Conservation (phyloP, 2,329 filamentous ascomycete genomes). For the Falciphora oryzae region DNA sequence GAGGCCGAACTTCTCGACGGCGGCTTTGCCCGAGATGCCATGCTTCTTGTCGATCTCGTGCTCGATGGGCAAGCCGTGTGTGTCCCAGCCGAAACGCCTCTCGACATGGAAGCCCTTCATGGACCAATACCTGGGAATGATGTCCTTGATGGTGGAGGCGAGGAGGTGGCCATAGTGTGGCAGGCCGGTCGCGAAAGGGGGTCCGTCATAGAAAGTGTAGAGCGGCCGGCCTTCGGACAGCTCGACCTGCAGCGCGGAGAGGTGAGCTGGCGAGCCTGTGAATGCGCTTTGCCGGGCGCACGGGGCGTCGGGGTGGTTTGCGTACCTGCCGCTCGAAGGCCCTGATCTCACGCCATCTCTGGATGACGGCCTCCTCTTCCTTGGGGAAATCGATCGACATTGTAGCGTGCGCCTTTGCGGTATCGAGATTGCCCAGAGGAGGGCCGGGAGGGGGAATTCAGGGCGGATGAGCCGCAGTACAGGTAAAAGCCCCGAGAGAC, state of each 20-base stretch:
- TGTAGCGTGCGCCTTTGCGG: background rate
- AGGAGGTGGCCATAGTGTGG: conserved; percentile 66
- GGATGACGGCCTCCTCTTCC: conserved; percentile 80
- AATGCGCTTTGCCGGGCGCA: background rate
- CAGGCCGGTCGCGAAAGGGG: conserved; percentile 60
- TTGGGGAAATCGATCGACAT: conserved; percentile 92
- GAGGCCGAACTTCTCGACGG: conserved; percentile 80
- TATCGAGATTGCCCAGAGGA: background rate
- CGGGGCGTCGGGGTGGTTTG: conserved; percentile 6
- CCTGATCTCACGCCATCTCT: conserved; percentile 84
- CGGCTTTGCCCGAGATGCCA: conserved; percentile 76
- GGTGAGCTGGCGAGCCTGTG: conserved; percentile 6
- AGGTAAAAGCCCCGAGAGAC: background rate
- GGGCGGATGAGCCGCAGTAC: background rate
- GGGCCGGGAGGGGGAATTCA: background rate
- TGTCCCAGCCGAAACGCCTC: conserved; percentile 90
- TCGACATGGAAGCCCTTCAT: conserved; percentile 95
- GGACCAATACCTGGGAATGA: conserved; percentile 93
- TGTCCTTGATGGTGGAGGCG: conserved; percentile 94
- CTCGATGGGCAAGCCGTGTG: conserved; percentile 90
- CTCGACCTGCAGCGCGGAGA: conserved; percentile 47
- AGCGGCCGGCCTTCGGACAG: conserved; percentile 75
- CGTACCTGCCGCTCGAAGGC: conserved; percentile 79
- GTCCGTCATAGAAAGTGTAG: conserved; percentile 94
- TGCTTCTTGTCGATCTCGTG: conserved; percentile 97